These are phyloP conservation scores for Brassica napus DNA, from an alignment of 345 rosid genomes.

Conservation along the genomic window DNA sequence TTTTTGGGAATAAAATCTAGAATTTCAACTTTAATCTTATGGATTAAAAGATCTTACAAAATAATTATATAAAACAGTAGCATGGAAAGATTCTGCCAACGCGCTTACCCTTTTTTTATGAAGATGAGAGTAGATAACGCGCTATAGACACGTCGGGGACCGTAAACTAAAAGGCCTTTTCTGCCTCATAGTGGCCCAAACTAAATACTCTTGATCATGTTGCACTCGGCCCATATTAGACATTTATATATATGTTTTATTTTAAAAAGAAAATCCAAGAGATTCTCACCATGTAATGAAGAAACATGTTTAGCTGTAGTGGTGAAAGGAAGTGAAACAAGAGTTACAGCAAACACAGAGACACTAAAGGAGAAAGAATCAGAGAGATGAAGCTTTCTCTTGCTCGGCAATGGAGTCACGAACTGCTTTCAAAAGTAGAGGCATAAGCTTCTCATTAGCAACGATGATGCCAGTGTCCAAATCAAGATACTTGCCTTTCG, in stretches of 20 bases:
- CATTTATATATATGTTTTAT: not conserved
- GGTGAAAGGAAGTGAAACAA: constrained; percentile 13
- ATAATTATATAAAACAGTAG: not conserved
- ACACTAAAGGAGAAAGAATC: constrained; percentile 26
- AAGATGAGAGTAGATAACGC: not conserved
- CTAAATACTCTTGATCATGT: not conserved
- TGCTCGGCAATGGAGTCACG: constrained; percentile 65
- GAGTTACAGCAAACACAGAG: not conserved
- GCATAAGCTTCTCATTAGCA: constrained; percentile 82
- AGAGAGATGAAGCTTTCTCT: constrained; percentile 56
- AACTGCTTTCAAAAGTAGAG: constrained; percentile 72
- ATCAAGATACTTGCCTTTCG: constrained; percentile 73
- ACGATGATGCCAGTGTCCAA: constrained; percentile 73
- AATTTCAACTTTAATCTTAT: constrained; percentile 17
- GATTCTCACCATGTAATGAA: not conserved
- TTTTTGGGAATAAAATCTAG: constrained; percentile 13
- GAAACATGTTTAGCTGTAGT: not conserved
- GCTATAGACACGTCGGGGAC: constrained; percentile 1
- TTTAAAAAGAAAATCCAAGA: not conserved
- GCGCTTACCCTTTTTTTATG: not conserved
- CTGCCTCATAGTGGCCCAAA: not conserved
- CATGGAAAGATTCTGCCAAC: constrained; percentile 14
- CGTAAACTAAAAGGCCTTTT: not conserved
- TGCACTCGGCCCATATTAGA: constrained; percentile 8
- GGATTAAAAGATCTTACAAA: not conserved